Evolutionary conservation across 1,284 basidiomycete species (phyloP).

Genomic region (Lignosus rhinocerotis): DNA sequence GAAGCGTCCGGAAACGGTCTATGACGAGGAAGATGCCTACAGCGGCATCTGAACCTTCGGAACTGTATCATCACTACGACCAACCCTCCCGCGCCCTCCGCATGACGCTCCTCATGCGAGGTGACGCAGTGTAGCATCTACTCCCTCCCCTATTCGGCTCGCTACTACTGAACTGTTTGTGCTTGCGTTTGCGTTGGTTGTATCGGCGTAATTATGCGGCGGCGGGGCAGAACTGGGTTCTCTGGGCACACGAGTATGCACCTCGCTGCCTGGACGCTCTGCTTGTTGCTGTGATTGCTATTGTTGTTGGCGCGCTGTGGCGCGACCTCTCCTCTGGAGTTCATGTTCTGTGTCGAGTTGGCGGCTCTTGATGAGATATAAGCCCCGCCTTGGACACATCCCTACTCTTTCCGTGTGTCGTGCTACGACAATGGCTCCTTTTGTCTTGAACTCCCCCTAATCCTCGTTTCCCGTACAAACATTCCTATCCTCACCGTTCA

Average conservation of each 20-base stretch:
- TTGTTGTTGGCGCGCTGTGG: background rate
- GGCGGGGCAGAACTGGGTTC: conserved; percentile 32
- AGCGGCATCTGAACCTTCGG: conserved; percentile 50
- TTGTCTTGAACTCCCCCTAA: background rate
- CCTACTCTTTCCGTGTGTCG: background rate
- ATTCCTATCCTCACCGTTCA: background rate
- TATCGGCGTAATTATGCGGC: conserved; percentile 19
- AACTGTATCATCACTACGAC: conserved; percentile 21
- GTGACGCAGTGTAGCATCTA: conserved; percentile 18
- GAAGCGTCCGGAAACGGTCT: conserved; percentile 47
- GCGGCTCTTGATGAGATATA: conserved; percentile 18
- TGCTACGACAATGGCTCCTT: background rate
- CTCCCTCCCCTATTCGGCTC: background rate
- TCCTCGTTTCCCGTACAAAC: background rate
- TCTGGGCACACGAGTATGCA: conserved; percentile 27
- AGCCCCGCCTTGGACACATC: background rate
- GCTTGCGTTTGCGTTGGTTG: conserved; percentile 5
- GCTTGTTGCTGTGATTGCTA: background rate
- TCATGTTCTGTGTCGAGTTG: background rate
- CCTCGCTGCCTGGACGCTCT: conserved; percentile 19
- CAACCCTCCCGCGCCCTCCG: background rate
- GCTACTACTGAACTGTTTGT: conserved; percentile 9
- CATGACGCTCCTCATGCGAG: background rate
- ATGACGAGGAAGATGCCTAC: conserved; percentile 66
- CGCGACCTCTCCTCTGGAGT: background rate